Evolutionary conservation across 331 rosid species (phyloP), one percentile per base, ranked within the genome.

Genomic region (Malus hybrid): DNA sequence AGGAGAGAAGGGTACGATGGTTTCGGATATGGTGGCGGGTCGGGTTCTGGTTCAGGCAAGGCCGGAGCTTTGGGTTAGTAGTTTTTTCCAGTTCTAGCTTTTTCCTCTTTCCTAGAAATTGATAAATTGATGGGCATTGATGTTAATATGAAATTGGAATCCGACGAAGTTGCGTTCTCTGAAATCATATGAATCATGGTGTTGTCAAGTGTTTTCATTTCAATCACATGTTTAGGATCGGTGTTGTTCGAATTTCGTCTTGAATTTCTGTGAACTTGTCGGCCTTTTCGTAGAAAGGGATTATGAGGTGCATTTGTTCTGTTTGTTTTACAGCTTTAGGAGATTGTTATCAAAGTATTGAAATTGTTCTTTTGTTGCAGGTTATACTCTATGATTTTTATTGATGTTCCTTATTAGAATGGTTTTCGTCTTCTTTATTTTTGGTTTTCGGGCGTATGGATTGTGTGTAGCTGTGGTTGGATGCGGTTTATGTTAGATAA

Each of bases 1-100:
- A 83, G 95, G 81, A 92, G 96, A 67, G 98, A 93, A 1, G 89
- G 88, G 20, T 88, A 67, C 67, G 96, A 89, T 6, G 85, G 90
- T 12, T 92, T 79, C 77, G 89, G 90, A 46, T 91, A 80, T 24
- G 82, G 89, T 72, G 85, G 90, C 67, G 82, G 77, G 77, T 52
- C 90, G 11, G 86, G 83, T 42, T 61, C 77, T n/a, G 91, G 92
- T 29, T 87, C 97, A 5, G 89, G 91, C 6, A 81, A 63, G 39
- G 6, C 90, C 82, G 91, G 90, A 44, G 83, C 82, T 15, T 68
- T 88, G 85, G 97, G 97, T 89, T 86, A 87, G 92, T 80, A 57
- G 16, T 39, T 70, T 24, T 76, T 14, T 62, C 42, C 28, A 19
- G 68, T 24, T 69, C 39, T 75, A 28, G 69, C 33, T 11, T 60